Evolutionary conservation across 192 early-diverging fungal species (phyloP).

Genomic region (Umbelopsis ramanniana): DNA sequence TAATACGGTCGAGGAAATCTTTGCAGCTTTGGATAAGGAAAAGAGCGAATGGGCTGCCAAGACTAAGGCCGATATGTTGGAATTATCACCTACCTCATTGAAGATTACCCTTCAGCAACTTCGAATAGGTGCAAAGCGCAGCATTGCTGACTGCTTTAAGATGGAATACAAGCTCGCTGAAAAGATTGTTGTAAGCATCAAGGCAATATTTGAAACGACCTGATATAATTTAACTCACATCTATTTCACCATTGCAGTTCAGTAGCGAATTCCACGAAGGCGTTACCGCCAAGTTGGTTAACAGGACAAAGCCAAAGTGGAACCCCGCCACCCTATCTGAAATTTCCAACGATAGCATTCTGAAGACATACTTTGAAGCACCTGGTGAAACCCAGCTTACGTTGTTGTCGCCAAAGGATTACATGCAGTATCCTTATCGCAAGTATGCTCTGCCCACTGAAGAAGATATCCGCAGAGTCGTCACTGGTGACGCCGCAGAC

Average conservation of each 20-base stretch:
- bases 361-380: conserved; percentile 55
- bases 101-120: conserved; percentile 89
- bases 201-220: neutral
- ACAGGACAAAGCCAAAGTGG: conserved; percentile 76
- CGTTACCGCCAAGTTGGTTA: conserved; percentile 76
- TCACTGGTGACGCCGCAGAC: conserved; percentile 62
- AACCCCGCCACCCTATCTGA: conserved; percentile 61
- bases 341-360: conserved; percentile 50
- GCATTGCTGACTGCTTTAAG: conserved; percentile 78
- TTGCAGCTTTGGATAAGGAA: conserved; percentile 81
- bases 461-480: conserved; percentile 58
- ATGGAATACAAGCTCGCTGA: conserved; percentile 85
- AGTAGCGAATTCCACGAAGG: conserved; percentile 90
- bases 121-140: conserved; percentile 63
- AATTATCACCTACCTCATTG: conserved; percentile 82
- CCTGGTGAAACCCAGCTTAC: conserved; percentile 32
- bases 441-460: conserved; percentile 68
- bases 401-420: conserved; percentile 42
- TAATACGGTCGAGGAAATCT: conserved; percentile 84
- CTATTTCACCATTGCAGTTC: conserved; percentile 27
- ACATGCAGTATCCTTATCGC: conserved; percentile 58
- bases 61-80: conserved; percentile 65
- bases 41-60: conserved; percentile 66
- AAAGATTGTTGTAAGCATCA: conserved; percentile 57
- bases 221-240: neutral